Conservation (phyloP, 768 basidiomycete genomes). For the Amylocystis lapponica region DNA sequence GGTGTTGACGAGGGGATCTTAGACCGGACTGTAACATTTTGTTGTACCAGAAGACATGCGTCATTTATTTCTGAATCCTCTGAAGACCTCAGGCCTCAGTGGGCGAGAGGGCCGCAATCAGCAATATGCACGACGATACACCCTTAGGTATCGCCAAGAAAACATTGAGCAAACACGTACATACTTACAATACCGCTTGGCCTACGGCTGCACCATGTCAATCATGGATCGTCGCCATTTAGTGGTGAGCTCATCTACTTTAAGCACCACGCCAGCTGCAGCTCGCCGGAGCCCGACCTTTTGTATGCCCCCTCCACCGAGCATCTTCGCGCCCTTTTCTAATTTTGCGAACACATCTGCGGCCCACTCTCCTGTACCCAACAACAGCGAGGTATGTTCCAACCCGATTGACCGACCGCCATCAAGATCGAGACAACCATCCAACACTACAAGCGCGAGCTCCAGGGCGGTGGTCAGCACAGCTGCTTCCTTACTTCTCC, state of each 20-base stretch:
- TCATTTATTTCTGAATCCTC: too few relatives aligned
- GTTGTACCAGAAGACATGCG: too few relatives aligned
- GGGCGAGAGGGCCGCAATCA: too few relatives aligned
- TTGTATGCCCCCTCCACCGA: conserved; percentile 61
- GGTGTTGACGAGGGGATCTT: too few relatives aligned
- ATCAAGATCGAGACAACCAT: conserved; percentile 72
- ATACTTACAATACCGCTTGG: too few relatives aligned
- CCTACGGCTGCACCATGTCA: conserved; percentile 26
- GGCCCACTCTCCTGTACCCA: conserved; percentile 81
- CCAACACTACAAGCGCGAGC: conserved; percentile 68
- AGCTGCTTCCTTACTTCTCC: conserved; percentile 54
- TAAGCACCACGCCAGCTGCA: conserved; percentile 76
- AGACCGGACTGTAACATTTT: too few relatives aligned
- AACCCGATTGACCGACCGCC: conserved; percentile 67
- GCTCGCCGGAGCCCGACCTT: conserved; percentile 59
- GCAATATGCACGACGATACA: too few relatives aligned
- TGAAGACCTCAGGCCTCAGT: too few relatives aligned
- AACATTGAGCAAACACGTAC: too few relatives aligned
- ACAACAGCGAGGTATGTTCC: conserved; percentile 67
- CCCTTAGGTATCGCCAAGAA: too few relatives aligned
- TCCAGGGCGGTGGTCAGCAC: conserved; percentile 75
- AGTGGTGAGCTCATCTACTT: conserved; percentile 65
- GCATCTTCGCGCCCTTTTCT: conserved; percentile 56
- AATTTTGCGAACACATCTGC: conserved; percentile 54
- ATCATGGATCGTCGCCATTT: conserved; percentile 67